Evolutionary conservation across 371 early-diverging fungal genomes (phyloP).

Genomic region (Blyttiomyces sp.): DNA sequence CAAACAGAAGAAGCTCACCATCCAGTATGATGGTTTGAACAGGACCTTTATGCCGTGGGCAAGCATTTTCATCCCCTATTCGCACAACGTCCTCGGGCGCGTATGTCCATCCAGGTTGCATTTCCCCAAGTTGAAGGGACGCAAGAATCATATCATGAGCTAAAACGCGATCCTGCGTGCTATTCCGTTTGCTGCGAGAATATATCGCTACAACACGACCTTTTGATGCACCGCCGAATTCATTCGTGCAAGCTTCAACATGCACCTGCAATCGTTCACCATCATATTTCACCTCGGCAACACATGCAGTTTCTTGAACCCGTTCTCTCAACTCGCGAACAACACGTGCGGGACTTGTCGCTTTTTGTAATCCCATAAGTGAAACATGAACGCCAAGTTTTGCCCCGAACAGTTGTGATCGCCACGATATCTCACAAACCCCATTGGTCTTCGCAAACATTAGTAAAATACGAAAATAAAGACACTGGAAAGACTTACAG

Average conservation of each 20-base stretch:
- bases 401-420: background rate
- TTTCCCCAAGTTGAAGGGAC: background rate
- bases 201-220: constrained; percentile 4
- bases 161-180: constrained; percentile 15
- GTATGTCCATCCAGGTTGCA: background rate
- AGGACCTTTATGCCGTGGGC: background rate
- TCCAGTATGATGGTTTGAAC: constrained; percentile 17
- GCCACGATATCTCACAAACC: background rate
- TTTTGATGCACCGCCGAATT: background rate
- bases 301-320: constrained; percentile 5
- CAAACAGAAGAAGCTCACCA: constrained; percentile 19
- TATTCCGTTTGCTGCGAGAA: constrained; percentile 18
- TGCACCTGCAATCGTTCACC: constrained; percentile 25
- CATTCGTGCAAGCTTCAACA: background rate
- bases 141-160: constrained; percentile 15
- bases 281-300: constrained; percentile 29
- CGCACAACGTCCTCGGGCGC: background rate
- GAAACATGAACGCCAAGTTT: constrained; percentile 6
- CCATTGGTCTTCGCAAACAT: background rate
- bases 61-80: background rate
- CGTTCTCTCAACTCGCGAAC: constrained; percentile 6
- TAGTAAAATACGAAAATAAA: background rate
- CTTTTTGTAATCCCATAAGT: constrained; percentile 14
- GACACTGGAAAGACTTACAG: background rate
- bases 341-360: constrained; percentile 17